Conservation (phyloP, 345 rosid genomes). For the Arabidopsis thaliana region DNA sequence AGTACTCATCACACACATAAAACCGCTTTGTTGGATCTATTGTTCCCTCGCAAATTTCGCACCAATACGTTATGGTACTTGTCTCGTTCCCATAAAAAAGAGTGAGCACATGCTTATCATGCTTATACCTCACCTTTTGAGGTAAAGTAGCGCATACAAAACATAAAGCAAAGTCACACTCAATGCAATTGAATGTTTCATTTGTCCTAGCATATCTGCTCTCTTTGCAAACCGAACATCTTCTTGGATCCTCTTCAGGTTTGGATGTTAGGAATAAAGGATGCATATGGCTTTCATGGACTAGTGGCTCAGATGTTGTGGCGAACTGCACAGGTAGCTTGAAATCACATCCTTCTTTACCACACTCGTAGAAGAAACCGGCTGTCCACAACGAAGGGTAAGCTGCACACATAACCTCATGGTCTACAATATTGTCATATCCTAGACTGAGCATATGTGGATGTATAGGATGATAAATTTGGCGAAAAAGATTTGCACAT, state of each 20-base stretch:
- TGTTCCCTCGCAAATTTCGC: background rate
- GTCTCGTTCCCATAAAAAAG: background rate
- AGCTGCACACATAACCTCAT: background rate
- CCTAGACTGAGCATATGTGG: background rate
- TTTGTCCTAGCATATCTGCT: background rate
- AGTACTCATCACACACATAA: conserved; percentile 20
- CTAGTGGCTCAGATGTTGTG: background rate
- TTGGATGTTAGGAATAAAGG: background rate
- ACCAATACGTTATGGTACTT: too few relatives aligned
- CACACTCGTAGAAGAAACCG: background rate
- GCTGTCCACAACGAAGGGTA: background rate
- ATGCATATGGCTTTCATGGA: background rate
- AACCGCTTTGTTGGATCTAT: background rate
- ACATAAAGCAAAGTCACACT: conserved; percentile 3
- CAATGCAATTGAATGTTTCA: background rate
- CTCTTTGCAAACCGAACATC: background rate
- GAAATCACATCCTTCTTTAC: background rate
- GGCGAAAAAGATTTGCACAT: background rate
- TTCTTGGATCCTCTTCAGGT: background rate
- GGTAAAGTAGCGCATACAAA: background rate
- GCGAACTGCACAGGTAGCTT: background rate
- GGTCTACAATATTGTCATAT: background rate
- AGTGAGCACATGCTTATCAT: background rate
- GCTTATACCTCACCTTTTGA: conserved; percentile 5
- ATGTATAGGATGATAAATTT: background rate